phyloP scores from a whole-genome alignment of 345 rosid genomes.

The Salix dunnii region DNA sequence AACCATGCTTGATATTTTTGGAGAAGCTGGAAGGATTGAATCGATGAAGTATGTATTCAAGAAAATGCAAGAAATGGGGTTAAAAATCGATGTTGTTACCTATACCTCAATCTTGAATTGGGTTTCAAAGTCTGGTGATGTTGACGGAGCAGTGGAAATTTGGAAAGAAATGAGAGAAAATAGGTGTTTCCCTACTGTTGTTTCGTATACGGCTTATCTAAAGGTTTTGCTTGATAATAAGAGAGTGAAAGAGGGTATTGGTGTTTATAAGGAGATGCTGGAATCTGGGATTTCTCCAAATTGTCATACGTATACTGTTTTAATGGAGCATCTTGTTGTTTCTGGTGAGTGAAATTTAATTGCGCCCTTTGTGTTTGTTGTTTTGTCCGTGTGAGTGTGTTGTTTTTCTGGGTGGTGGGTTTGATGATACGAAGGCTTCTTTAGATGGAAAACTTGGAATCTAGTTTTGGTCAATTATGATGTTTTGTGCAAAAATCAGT shows the following conservation, averaged over 20 bases:
- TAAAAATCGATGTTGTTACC: constrained; percentile 62
- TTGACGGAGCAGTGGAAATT: constrained; percentile 53
- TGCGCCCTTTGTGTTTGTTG: constrained; percentile 39
- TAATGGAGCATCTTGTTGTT: constrained; percentile 69
- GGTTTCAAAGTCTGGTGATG: constrained; percentile 63
- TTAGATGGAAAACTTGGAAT: background rate
- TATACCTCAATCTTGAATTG: constrained; percentile 81
- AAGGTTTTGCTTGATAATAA: constrained; percentile 60
- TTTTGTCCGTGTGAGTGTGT: constrained; percentile 22
- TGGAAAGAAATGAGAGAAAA: constrained; percentile 72
- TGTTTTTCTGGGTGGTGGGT: background rate
- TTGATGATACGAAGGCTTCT: background rate
- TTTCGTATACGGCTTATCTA: constrained; percentile 79
- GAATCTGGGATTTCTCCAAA: constrained; percentile 53
- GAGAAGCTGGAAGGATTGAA: constrained; percentile 74
- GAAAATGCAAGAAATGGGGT: constrained; percentile 60
- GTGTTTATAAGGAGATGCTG: constrained; percentile 70
- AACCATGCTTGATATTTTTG: constrained; percentile 90
- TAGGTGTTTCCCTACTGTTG: constrained; percentile 55
- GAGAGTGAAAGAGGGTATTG: constrained; percentile 60
- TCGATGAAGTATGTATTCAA: constrained; percentile 59
- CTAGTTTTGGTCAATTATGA: background rate
- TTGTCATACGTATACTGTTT: constrained; percentile 76
- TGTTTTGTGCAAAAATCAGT: background rate
- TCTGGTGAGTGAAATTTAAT: constrained; percentile 39